These are phyloP conservation scores for Pezicula neosporulosa DNA, from an alignment of 2,329 filamentous ascomycete species.

Conservation along the genomic window DNA sequence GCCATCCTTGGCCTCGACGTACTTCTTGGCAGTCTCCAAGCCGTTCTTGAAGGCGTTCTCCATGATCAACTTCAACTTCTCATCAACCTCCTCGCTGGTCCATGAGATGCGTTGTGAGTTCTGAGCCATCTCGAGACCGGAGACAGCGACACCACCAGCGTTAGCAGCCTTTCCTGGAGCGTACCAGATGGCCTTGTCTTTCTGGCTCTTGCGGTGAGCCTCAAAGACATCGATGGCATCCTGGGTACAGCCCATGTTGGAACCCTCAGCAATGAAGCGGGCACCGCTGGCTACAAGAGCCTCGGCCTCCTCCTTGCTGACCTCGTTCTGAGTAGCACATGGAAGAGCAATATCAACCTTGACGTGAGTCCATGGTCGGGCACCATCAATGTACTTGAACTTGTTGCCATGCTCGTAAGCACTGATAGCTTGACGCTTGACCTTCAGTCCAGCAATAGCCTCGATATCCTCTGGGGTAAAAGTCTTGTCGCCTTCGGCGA, in stretches of 20 bases:
- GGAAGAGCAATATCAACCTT: conserved; percentile 90
- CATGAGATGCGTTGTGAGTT: conserved; percentile 86
- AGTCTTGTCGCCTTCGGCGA: conserved; percentile 66
- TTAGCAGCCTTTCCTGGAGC: conserved; percentile 96
- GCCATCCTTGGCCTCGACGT: conserved; percentile 72
- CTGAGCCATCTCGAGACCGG: conserved; percentile 98
- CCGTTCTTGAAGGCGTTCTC: conserved; percentile 88
- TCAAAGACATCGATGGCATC: conserved; percentile 94
- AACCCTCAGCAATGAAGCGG: conserved; percentile 90
- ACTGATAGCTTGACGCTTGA: conserved; percentile 78
- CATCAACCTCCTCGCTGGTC: conserved; percentile 87
- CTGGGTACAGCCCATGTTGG: conserved; percentile 98
- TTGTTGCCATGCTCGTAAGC: conserved; percentile 61
- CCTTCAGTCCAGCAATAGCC: conserved; percentile 80
- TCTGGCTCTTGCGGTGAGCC: conserved; percentile 68
- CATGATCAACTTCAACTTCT: conserved; percentile 92
- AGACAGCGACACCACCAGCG: conserved; percentile 95
- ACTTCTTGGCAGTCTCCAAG: conserved; percentile 84
- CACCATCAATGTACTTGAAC: conserved; percentile 85
- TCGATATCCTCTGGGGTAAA: conserved; percentile 80
- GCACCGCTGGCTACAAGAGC: conserved; percentile 72
- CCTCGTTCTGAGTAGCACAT: conserved; percentile 96
- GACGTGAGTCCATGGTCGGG: conserved; percentile 87
- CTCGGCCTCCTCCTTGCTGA: conserved; percentile 85
- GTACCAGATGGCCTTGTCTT: conserved; percentile 79